Percentiles rank a stretch among this genome's conserved stretches.
Evolutionary conservation across 305 asterid genomes (phyloP).

Genomic region (Fraxinus xanthoxyloides): DNA sequence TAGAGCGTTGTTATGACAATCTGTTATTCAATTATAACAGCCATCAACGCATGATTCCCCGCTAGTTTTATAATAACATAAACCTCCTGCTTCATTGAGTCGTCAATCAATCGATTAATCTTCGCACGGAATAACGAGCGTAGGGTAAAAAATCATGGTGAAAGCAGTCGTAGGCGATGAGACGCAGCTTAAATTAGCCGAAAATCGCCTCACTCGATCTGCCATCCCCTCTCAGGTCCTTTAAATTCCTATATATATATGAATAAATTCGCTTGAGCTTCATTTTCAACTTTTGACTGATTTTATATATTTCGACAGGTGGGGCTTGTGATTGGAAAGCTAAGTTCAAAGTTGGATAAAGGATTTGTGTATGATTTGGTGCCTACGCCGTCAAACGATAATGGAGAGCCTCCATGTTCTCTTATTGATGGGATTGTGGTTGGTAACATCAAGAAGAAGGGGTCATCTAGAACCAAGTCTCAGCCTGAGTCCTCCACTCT

Average conservation of each 20-base stretch:
- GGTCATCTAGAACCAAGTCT: slow-evolving; percentile 52
- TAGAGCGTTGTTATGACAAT: too few species aligned
- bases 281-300: not conserved
- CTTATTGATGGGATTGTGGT: slow-evolving; percentile 48
- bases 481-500: slow-evolving; percentile 63
- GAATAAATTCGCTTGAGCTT: not conserved
- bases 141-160: slow-evolving; percentile 56
- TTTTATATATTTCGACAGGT: slow-evolving; percentile 35
- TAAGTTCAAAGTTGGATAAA: slow-evolving; percentile 65
- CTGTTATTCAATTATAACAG: too few species aligned
- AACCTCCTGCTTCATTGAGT: too few species aligned
- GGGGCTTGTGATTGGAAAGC: slow-evolving; percentile 84
- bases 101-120: too few species aligned
- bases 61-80: too few species aligned
- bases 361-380: slow-evolving; percentile 79
- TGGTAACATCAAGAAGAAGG: slow-evolving; percentile 53
- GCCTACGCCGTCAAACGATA: slow-evolving; percentile 84
- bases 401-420: slow-evolving; percentile 71
- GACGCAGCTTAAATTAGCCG: slow-evolving; percentile 58
- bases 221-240: slow-evolving; percentile 62
- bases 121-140: not conserved
- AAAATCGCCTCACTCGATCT: slow-evolving; percentile 69
- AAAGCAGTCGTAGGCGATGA: slow-evolving; percentile 82
- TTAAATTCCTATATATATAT: not conserved
- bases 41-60: too few species aligned